These are phyloP conservation scores for Musa itinerans DNA, from an alignment of 176 grass and related monocot genomes.

Conservation along the genomic window DNA sequence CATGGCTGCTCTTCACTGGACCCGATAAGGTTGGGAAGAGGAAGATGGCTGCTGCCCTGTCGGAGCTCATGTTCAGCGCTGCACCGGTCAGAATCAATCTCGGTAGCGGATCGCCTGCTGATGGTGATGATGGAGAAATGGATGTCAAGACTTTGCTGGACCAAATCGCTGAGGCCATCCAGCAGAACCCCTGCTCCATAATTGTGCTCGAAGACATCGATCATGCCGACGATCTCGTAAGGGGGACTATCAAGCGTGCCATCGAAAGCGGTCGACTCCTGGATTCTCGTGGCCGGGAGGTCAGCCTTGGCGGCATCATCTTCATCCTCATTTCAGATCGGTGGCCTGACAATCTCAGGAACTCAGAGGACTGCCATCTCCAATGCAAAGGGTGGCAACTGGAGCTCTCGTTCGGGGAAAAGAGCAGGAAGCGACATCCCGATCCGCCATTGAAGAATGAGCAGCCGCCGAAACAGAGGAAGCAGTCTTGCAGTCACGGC, in stretches of 20 bases:
- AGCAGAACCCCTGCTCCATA: slow-evolving; percentile 63
- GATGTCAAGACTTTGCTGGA: slow-evolving; percentile 61
- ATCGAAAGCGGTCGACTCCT: slow-evolving; percentile 73
- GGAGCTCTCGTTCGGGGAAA: slow-evolving; percentile 55
- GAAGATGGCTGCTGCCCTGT: slow-evolving; percentile 77
- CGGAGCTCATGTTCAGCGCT: slow-evolving; percentile 42
- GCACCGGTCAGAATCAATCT: slow-evolving; percentile 37
- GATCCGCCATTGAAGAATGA: slow-evolving; percentile 53
- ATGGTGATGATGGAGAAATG: slow-evolving; percentile 27
- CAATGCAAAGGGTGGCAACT: slow-evolving; percentile 67
- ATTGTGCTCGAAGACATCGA: slow-evolving; percentile 88
- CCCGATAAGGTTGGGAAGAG: slow-evolving; percentile 82
- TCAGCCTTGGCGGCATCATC: slow-evolving; percentile 61
- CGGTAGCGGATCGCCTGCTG: slow-evolving; percentile 16
- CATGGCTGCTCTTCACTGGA: slow-evolving; percentile 86
- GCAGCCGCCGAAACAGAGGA: slow-evolving; percentile 45
- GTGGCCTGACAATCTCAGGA: slow-evolving; percentile 55
- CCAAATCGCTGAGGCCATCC: slow-evolving; percentile 59
- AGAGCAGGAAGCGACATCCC: slow-evolving; percentile 50
- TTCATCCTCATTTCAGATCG: slow-evolving; percentile 70
- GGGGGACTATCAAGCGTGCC: slow-evolving; percentile 66
- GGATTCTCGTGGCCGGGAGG: slow-evolving; percentile 76
- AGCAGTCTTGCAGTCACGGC: slow-evolving; percentile 37
- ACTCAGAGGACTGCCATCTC: slow-evolving; percentile 33
- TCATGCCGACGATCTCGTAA: slow-evolving; percentile 46